Evolutionary conservation across 257 asterid species (phyloP).

Genomic region (Solanum rostratum): DNA sequence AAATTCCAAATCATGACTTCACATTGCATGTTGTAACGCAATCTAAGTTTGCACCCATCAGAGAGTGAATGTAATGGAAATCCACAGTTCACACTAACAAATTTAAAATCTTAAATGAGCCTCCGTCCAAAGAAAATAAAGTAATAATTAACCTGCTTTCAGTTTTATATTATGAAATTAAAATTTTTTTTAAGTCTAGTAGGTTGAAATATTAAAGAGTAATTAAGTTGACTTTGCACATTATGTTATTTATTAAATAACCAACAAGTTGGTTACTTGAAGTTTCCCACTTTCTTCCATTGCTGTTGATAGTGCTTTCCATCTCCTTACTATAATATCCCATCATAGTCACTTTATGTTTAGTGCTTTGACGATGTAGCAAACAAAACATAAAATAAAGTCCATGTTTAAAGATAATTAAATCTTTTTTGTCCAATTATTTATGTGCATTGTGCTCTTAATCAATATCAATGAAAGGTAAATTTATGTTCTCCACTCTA

Average conservation of each 20-base stretch:
- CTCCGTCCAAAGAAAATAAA: not conserved
- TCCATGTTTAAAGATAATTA: not conserved
- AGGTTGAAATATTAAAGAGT: not conserved
- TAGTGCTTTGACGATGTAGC: constrained; percentile 24
- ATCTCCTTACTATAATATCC: not conserved
- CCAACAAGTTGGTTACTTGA: not conserved
- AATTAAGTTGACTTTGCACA: not conserved
- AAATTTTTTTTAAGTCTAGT: not conserved
- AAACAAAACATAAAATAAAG: constrained; percentile 6
- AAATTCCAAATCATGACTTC: too few species aligned
- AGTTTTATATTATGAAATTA: not conserved
- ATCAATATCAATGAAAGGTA: not conserved
- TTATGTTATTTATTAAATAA: not conserved
- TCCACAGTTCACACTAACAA: not conserved
- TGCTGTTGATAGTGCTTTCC: not conserved
- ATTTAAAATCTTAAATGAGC: not conserved
- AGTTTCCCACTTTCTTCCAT: not conserved
- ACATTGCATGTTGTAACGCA: too few species aligned
- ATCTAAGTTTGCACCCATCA: not conserved
- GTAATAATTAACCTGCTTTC: not conserved
- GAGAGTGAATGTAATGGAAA: not conserved
- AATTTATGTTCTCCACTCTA: not conserved
- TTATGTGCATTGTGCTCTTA: not conserved
- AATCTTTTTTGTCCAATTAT: not conserved
- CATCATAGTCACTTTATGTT: not conserved